Percentiles rank a stretch among this genome's conserved stretches.
Conservation (phyloP, 176 grass and related monocot genomes). For the Alopecurus myosuroides region DNA sequence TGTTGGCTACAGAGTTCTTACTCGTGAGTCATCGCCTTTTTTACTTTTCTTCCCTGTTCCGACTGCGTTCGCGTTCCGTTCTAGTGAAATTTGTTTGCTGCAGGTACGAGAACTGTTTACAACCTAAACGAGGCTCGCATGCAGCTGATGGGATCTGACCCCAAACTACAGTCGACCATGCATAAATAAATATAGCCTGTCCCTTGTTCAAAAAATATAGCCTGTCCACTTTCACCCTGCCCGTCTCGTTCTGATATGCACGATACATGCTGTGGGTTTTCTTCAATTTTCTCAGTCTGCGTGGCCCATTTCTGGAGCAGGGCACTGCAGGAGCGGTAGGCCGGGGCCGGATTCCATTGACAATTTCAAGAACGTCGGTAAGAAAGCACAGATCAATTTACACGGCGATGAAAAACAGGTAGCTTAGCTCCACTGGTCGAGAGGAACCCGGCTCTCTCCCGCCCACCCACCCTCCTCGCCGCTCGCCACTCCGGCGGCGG, state of each 20-base stretch:
- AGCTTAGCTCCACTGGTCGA: too few species aligned
- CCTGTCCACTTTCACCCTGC: neutral
- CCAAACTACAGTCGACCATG: neutral
- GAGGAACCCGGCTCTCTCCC: too few species aligned
- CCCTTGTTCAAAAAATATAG: too few species aligned
- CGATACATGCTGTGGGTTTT: neutral
- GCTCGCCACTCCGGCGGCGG: too few species aligned
- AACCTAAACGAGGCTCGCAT: neutral
- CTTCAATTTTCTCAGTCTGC: neutral
- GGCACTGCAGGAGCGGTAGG: neutral
- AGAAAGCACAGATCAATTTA: neutral
- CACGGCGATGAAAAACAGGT: too few species aligned
- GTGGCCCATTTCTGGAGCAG: neutral
- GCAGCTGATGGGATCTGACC: neutral
- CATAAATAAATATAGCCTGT: neutral
- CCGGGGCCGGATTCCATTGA: neutral
- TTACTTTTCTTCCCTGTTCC: too few species aligned
- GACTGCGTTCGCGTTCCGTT: neutral
- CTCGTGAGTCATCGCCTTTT: too few species aligned
- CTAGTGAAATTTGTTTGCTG: neutral
- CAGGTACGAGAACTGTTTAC: neutral
- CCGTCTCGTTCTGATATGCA: neutral
- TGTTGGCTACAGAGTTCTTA: neutral
- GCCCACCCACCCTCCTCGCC: too few species aligned
- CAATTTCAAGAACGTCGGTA: neutral